Evolutionary conservation across 2,329 filamentous ascomycete genomes (phyloP), one percentile per base, ranked within the genome.

Genomic region (Arthrobotrys sinensis): DNA sequence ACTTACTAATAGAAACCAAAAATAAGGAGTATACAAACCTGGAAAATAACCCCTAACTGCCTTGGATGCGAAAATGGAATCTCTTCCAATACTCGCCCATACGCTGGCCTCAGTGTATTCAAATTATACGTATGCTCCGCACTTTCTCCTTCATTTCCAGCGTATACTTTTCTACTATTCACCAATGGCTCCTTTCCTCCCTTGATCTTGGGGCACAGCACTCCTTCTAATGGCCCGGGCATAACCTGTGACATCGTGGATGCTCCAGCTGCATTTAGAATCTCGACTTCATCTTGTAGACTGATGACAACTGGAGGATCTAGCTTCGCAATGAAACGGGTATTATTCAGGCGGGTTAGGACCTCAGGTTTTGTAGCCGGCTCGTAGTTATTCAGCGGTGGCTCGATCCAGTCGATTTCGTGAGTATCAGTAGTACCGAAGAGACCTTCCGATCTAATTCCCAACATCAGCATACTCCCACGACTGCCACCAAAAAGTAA

Each of bases 21-120:
- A 36, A 21, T 16, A 14, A 10, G 10, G n/a, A 16, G 4, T 16
- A 46, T 2, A 21, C 36, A 38, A 63, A 71, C 76, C 69, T 93
- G 92, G n/a, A 96, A 86, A 82, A 94, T 89, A 66, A 89, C 87
- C 5, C 94, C 85, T 3, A 96, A 85, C 82, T 96, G 92, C 62
- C 90, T 88, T 0, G 93, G 93, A 82, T 96, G 93, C 1, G 90
- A 89, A 82, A 96, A 95, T 0, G 92, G 90, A 36, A 96, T 86
- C 69, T 91, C 89, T 0, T 88, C 88, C 7, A 96, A 83, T 2
- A 87, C 86, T 70, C 90, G 88, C 0, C 90, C 91, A 80, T 91
- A 93, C 7, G 93, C 92, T 1, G 90, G 88, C 83, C 93, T 93
- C 68, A 92, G 89, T 16, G 93, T 88, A 80, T 89, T 90, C 0